Percentiles rank a stretch among this genome's conserved stretches.
These are phyloP conservation scores for Phoma sp. DNA, from an alignment of 2,329 filamentous ascomycete species.

Conservation along the genomic window DNA sequence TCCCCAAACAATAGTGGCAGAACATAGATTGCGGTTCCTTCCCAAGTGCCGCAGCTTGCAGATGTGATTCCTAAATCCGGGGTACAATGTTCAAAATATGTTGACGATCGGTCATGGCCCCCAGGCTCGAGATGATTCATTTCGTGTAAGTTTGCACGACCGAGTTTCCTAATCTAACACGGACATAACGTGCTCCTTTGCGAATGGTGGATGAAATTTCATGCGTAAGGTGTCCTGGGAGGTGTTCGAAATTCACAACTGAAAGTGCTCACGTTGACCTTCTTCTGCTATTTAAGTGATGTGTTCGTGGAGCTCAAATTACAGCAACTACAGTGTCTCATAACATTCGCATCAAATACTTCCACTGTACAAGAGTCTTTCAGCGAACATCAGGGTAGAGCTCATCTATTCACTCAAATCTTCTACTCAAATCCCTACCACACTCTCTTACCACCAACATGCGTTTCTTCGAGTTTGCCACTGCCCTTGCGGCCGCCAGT, in stretches of 20 bases:
- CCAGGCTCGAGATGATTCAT: slow-evolving; percentile 5
- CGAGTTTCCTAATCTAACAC: slow-evolving; percentile 5
- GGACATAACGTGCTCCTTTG: slow-evolving; percentile 6
- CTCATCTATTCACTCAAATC: slow-evolving; percentile 22
- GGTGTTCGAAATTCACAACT: slow-evolving; percentile 14
- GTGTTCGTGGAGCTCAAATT: slow-evolving; percentile 17
- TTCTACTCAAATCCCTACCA: slow-evolving; percentile 17
- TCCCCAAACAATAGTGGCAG: slow-evolving; percentile 22
- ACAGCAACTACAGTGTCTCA: not conserved
- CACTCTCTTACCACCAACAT: slow-evolving; percentile 26
- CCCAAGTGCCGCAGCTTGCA: slow-evolving; percentile 6
- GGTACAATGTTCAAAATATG: slow-evolving; percentile 11
- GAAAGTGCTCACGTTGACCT: slow-evolving; percentile 16
- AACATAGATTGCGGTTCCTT: slow-evolving; percentile 21
- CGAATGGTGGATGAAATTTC: slow-evolving; percentile 33
- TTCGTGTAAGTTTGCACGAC: slow-evolving; percentile 3
- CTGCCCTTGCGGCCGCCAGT: slow-evolving; percentile 35
- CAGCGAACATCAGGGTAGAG: slow-evolving; percentile 23
- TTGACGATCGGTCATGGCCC: slow-evolving; percentile 11
- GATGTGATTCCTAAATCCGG: slow-evolving; percentile 14
- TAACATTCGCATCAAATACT: too few species aligned
- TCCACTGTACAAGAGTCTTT: not conserved
- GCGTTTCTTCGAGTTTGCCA: slow-evolving; percentile 35
- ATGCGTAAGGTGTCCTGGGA: not conserved
- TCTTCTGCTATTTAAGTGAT: slow-evolving; percentile 24